phyloP scores from a whole-genome alignment of 2,329 filamentous ascomycete species.

The Colletotrichum incanum region DNA sequence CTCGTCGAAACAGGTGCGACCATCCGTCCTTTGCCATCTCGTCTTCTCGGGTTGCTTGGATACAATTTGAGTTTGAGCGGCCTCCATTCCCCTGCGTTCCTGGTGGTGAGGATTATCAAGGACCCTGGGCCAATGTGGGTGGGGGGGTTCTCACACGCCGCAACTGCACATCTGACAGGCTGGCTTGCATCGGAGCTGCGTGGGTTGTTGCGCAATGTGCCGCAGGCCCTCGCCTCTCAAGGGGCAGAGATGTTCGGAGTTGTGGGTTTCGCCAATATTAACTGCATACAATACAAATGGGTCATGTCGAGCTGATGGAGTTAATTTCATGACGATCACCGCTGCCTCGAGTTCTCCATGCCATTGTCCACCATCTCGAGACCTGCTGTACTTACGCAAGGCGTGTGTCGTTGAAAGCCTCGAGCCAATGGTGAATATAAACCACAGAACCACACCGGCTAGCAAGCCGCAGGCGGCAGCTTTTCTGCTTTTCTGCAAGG shows the following conservation, averaged over 20 bases:
- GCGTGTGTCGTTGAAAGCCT: neutral
- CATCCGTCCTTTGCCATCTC: neutral
- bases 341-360: neutral
- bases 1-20: neutral
- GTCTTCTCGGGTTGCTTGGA: neutral
- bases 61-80: slow-evolving; percentile 14
- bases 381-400: neutral
- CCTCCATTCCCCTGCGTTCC: slow-evolving; percentile 11
- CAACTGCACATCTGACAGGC: slow-evolving; percentile 27
- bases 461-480: slow-evolving; percentile 4
- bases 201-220: slow-evolving; percentile 26
- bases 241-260: slow-evolving; percentile 25
- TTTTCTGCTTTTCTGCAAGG: slow-evolving; percentile 1
- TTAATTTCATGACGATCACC: slow-evolving; percentile 11
- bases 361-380: neutral
- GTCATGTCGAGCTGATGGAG: slow-evolving; percentile 3
- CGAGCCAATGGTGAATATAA: slow-evolving; percentile 3
- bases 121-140: slow-evolving; percentile 1
- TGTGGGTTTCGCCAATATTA: slow-evolving; percentile 21
- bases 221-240: neutral
- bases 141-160: slow-evolving; percentile 10
- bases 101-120: slow-evolving; percentile 5
- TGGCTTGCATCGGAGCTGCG: neutral
- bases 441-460: neutral
- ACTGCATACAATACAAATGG: slow-evolving; percentile 5